Evolutionary conservation across 2,329 filamentous ascomycete genomes (phyloP), one percentile per base, ranked within the genome.

Genomic region (Nannizziopsis barbatae): DNA sequence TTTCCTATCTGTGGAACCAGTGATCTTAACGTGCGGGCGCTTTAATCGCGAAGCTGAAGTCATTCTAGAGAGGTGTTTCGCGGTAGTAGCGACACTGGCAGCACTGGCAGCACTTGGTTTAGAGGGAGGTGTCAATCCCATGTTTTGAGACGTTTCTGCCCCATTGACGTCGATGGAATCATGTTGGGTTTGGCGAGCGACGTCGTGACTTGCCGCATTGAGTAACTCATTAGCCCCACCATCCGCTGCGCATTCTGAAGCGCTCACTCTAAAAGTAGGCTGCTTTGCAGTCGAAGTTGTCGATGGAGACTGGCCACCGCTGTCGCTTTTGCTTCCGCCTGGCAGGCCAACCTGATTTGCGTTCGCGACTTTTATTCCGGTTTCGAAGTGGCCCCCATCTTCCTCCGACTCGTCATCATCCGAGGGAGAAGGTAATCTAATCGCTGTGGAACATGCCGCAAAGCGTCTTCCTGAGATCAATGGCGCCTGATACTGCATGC

Each of bases 11-110:
- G 32, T 32, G 7, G 45, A 35, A 5, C 47, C 49, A 33, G 35
- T 48, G 18, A 51, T 47, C 15, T 49, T 54, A 18, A 51, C 38
- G 17, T 47, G n/a, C 11, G 54, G 54, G 2, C 54, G 50, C 40
- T 55, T 56, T 30, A 56, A 42, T 32, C 51, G 41, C 3, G 54
- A 52, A 39, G 17, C 32, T 31, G 42, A 33, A 35, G 22, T 14
- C 5, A n/a, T 18, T 10, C 4, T 15, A 12, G 5, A n/a, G 6
- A 27, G 35, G 10, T 39, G 35, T 39, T 39, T 40, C 9, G 10
- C 8, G 7, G 5, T 12, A 9, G 30, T 20, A 39, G 36, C 14
- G 7, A 27, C 22, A 27, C 7, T 27, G 22, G 7, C 22, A 27
- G 22, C 4, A 27, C 7, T 7, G 12, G n/a, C 18, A 17, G 12